phyloP scores from a whole-genome alignment of 2,329 filamentous ascomycete genomes.

The Gaeumannomyces tritici region DNA sequence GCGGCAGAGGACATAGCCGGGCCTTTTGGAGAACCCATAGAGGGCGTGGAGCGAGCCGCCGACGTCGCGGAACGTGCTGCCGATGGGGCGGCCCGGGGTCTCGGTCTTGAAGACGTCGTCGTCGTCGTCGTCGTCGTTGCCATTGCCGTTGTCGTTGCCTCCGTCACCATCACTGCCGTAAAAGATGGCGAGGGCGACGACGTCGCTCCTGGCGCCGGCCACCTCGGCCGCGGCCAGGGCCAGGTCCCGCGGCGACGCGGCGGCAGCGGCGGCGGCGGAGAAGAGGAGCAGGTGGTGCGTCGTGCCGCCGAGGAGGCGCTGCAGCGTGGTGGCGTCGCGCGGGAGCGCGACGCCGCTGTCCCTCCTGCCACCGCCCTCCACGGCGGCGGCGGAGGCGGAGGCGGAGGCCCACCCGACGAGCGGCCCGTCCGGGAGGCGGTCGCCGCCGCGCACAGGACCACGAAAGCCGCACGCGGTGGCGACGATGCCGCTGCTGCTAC shows the following conservation, averaged over 20 bases:
- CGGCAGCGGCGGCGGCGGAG: conserved; percentile 10
- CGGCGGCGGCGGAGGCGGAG: no score
- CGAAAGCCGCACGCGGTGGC: conserved; percentile 18
- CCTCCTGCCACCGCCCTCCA: background rate
- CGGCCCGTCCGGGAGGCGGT: conserved; percentile 31
- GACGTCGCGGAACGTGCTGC: conserved; percentile 10
- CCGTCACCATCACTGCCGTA: background rate
- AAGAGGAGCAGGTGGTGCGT: conserved; percentile 23
- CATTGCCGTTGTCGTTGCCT: background rate
- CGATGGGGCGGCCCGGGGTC: conserved; percentile 1
- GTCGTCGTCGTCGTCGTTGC: no score
- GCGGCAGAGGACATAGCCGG: conserved; percentile 19
- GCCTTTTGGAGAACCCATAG: conserved; percentile 16
- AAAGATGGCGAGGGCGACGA: background rate
- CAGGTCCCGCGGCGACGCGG: conserved; percentile 10
- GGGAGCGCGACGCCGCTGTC: background rate
- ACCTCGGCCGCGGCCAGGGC: conserved; percentile 9
- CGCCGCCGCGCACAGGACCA: conserved; percentile 32
- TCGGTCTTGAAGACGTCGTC: conserved; percentile 9
- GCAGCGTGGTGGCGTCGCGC: conserved; percentile 11
- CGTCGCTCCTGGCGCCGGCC: conserved; percentile 9
- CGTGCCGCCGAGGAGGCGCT: conserved; percentile 15
- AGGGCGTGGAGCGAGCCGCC: conserved; percentile 16
- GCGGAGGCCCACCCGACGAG: no score
- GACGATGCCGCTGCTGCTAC: conserved; percentile 26